Base-by-base conservation (phyloP, 768 basidiomycete species). In the Boletellus sp. region DNA sequence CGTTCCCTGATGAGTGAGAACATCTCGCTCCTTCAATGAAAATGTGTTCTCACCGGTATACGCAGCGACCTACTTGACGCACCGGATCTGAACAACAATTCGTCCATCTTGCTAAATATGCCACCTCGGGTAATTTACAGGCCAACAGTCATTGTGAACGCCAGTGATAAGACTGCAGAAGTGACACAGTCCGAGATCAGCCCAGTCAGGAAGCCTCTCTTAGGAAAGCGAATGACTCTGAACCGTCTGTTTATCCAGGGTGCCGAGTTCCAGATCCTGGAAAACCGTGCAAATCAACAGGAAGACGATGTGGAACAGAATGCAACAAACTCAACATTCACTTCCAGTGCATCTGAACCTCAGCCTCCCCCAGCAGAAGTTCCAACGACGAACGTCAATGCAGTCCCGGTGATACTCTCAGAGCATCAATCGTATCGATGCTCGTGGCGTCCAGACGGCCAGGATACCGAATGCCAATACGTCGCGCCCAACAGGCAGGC, bases 391-490 rank as follows among this genome's bases (percentile, higher is more conserved):
- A 7, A 20, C 15, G 11, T 37, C 15, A n/a, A 31, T 15, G 1
- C 9, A 3, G 2, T 6, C 8, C 47, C 32, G 2, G 26, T 24
- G 1, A 46, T 43, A 31, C 17, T 0, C 24, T 24, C 41, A 0
- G 35, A 36, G 11, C 28, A 28, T 28, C 28, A 2, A 8, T 36
- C 28, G 6, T 60, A 60, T 32, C 13, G 0, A 7, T 63, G 60
- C 26, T 42, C 48, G 22, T 62, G 63, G 62, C 11, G 16, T 4
- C 26, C n/a, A 2, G 26, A 53, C 3, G 31, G n/a, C 12, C 39
- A 51, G 4, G 15, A 24, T 12, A 2, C 1, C 2, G 12, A 0
- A 15, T 64, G 63, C 11, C 1, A 15, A 1, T 32, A 62, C 2
- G 4, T 37, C 22, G 43, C 52, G 11, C 43, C 19, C 1, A 28